These are phyloP conservation scores for Clitopilus passeckerianus DNA, from an alignment of 768 basidiomycete genomes.

Conservation along the genomic window DNA sequence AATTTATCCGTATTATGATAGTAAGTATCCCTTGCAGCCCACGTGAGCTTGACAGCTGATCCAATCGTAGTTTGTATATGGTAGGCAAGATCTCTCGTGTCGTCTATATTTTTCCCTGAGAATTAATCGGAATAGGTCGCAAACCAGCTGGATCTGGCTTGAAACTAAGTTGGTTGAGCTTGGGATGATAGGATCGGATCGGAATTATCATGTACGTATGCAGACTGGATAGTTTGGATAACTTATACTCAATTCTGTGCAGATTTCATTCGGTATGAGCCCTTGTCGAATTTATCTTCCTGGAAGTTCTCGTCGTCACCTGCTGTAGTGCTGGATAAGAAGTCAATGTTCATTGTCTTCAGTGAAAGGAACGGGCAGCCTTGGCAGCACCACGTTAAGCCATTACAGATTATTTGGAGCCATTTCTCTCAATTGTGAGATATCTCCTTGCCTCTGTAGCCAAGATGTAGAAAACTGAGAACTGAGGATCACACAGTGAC, in stretches of 20 bases:
- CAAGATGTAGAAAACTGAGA: background rate
- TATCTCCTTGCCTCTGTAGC: background rate
- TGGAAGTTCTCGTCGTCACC: slow-evolving; percentile 1
- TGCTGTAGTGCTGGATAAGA: slow-evolving; percentile 71
- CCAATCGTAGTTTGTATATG: slow-evolving; percentile 62
- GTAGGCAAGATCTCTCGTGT: slow-evolving; percentile 27
- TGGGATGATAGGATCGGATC: slow-evolving; percentile 70
- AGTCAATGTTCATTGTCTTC: slow-evolving; percentile 86
- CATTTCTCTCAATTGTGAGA: slow-evolving; percentile 76
- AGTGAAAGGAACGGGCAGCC: slow-evolving; percentile 65
- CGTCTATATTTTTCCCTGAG: background rate
- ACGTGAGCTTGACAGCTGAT: background rate
- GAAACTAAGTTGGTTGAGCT: slow-evolving; percentile 86
- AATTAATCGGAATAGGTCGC: slow-evolving; percentile 44
- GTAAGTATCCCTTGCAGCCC: slow-evolving; percentile 21
- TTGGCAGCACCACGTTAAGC: slow-evolving; percentile 79
- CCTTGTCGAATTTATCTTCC: background rate
- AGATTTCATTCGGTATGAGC: slow-evolving; percentile 62
- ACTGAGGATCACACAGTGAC: slow-evolving; percentile 36
- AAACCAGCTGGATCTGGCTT: slow-evolving; percentile 87
- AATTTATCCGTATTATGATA: slow-evolving; percentile 81
- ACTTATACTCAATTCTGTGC: background rate
- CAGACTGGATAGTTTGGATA: background rate
- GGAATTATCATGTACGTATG: slow-evolving; percentile 59
- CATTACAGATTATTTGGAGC: slow-evolving; percentile 84